Conservation (phyloP, 139 green algal genomes). For the Deuterostichococcus epilithicus region DNA sequence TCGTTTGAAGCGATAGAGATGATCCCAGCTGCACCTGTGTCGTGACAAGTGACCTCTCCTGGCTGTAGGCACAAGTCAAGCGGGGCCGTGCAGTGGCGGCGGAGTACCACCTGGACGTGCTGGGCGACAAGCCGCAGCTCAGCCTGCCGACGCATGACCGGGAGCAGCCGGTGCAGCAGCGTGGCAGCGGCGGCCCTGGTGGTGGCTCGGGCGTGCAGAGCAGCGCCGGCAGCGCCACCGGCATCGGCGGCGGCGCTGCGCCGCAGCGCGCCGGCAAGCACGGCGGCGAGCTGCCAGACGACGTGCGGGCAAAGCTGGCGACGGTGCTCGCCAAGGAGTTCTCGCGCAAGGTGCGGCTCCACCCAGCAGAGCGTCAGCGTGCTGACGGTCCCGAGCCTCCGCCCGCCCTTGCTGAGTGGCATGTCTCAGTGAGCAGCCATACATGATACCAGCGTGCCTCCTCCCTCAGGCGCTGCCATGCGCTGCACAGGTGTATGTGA, state of each 20-base stretch:
- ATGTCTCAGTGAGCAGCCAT: too few relatives aligned
- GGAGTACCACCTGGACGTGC: constrained; percentile 43
- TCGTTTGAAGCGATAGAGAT: too few relatives aligned
- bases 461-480: neutral
- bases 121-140: constrained; percentile 31
- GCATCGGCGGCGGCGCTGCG: neutral
- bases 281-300: constrained; percentile 26
- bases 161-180: neutral
- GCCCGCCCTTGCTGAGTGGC: too few relatives aligned
- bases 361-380: too few relatives aligned
- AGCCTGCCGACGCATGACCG: constrained; percentile 32
- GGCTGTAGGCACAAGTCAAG: constrained; percentile 30
- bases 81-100: constrained; percentile 8
- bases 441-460: too few relatives aligned
- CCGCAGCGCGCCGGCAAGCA: neutral
- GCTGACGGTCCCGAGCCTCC: too few relatives aligned
- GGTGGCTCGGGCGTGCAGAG: neutral
- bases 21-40: neutral
- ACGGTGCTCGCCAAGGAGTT: constrained; percentile 47
- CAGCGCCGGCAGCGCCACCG: neutral
- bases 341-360: constrained; percentile 49
- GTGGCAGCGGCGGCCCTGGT: neutral
- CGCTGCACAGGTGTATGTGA: constrained; percentile 67
- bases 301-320: constrained; percentile 43
- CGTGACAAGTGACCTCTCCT: neutral